A percentile compares a stretch with the other conserved stretches of the same genome.
Conservation (phyloP, 371 early-diverging fungal species). For the Mucor sp. region DNA sequence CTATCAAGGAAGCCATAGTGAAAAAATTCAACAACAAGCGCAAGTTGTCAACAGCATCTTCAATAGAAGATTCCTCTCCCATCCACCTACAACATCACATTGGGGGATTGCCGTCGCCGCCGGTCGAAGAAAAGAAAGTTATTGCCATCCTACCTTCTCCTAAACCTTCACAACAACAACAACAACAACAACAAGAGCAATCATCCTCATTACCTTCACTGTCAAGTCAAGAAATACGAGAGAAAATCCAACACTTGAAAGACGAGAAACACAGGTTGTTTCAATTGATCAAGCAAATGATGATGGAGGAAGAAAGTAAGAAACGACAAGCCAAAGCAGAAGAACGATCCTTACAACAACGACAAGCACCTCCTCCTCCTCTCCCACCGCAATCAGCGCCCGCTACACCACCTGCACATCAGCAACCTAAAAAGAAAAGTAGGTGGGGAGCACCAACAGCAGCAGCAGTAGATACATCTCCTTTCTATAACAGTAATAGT, state of each 20-base stretch:
- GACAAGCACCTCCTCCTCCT: not conserved
- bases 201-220: not conserved
- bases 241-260: slow-evolving; percentile 19
- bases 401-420: not conserved
- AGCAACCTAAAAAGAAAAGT: slow-evolving; percentile 8
- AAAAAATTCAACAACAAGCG: slow-evolving; percentile 8
- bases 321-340: slow-evolving; percentile 9
- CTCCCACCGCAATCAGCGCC: not conserved
- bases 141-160: not conserved
- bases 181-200: not conserved
- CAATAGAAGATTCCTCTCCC: not conserved
- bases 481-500: not conserved
- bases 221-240: slow-evolving; percentile 12
- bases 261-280: slow-evolving; percentile 31
- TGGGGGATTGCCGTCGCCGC: slow-evolving; percentile 31
- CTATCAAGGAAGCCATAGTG: slow-evolving; percentile 21
- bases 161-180: too few relatives aligned
- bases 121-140: slow-evolving; percentile 26
- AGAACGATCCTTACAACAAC: not conserved
- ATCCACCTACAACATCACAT: slow-evolving; percentile 10
- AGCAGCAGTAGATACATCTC: not conserved
- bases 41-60: slow-evolving; percentile 3
- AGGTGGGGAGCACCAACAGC: slow-evolving; percentile 12
- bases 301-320: slow-evolving; percentile 18
- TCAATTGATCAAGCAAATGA: slow-evolving; percentile 26